Base-by-base conservation (phyloP, 768 basidiomycete species). In the Hygrocybe punicea region DNA sequence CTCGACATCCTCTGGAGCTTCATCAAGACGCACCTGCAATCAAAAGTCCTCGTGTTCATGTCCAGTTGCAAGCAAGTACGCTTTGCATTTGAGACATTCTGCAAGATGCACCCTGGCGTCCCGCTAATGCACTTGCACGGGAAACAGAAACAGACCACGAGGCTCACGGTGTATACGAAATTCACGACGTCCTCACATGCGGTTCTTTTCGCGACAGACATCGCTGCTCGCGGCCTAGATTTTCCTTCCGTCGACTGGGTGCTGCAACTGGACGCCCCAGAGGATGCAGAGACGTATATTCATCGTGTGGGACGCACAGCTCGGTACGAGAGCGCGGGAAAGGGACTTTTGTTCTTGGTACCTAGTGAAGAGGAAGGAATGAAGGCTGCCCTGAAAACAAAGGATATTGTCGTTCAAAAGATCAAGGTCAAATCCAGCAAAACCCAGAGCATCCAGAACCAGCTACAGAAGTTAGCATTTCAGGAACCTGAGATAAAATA, bases 181-280 rank as follows among this genome's bases (percentile, higher is more conserved):
- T 99, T 97, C 75, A 89, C 88, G 2, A 74, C 83, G 2, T 86
- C 86, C 45, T 84, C 86, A 62, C 85, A 94, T 62, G 87, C 93
- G 2, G 83, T 96, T 6, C 79, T 98, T 19, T 87, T 99, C 64
- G 94, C 95, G 16, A 99, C 96, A 10, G 96, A 99, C 67, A 88
- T 99, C 58, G 96, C 96, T 35, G 93, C 96, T 4, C 86, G 96
- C 57, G 96, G 96, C 1, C 78, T 98, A 56, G 96, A 99, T 73
- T 99, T 99, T 73, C 96, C 97, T 4, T 82, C 90, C 0, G 87
- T 99, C 19, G 92, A 97, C 70, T 98, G 96, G 96, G 96, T 99
- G 1, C 68, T 99, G 25, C 96, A 99, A 69, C 75, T 94, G 11
- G 96, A 99, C 70, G 92, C 91, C 2, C 96, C 96, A 0, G 96